Conservation (phyloP, 1,284 basidiomycete genomes). For the Melampsora americana region DNA sequence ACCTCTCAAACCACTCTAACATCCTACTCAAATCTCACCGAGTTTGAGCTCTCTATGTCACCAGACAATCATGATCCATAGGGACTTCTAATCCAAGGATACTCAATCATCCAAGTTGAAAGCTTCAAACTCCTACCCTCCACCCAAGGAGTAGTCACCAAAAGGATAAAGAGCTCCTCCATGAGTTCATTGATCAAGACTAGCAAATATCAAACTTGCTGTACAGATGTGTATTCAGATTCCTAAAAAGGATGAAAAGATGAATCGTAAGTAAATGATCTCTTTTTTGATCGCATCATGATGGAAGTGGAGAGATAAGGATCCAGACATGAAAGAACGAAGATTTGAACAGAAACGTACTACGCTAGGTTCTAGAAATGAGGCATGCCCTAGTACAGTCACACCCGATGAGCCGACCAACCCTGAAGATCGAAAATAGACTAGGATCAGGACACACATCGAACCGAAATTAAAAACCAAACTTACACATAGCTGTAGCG, state of each 20-base stretch:
- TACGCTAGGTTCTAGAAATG: slow-evolving; percentile 78
- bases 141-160: no score
- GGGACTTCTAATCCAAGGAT: no score
- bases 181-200: no score
- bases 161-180: no score
- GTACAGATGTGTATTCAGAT: slow-evolving; percentile 41
- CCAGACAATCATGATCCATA: no score
- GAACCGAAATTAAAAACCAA: not conserved
- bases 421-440: slow-evolving; percentile 50
- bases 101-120: no score
- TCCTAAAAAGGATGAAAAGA: slow-evolving; percentile 1
- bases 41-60: no score
- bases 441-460: not conserved
- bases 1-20: no score
- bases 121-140: no score
- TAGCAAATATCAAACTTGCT: slow-evolving; percentile 20
- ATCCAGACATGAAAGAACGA: not conserved
- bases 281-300: not conserved
- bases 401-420: slow-evolving; percentile 54
- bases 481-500: slow-evolving; percentile 42
- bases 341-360: slow-evolving; percentile 72
- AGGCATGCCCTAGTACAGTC: slow-evolving; percentile 69
- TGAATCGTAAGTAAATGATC: not conserved
- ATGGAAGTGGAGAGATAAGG: not conserved
- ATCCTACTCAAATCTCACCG: no score